phyloP scores from a whole-genome alignment of 2,329 filamentous ascomycete species.

The Dothistroma septosporum region DNA sequence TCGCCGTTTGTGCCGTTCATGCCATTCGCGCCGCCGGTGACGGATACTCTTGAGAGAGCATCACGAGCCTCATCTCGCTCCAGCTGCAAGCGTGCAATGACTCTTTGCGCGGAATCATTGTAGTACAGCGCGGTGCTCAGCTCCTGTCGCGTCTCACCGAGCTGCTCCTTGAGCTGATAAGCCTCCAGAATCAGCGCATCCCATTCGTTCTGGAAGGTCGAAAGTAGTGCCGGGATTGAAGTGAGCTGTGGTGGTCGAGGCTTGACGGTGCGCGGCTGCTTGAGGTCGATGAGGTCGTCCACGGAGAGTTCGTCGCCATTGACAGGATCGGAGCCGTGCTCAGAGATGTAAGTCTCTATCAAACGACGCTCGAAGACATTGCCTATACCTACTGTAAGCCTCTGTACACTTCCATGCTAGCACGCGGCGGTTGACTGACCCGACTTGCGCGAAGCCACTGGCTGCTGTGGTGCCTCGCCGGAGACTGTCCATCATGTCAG shows the following conservation, averaged over 20 bases:
- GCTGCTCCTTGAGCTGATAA: constrained; percentile 83
- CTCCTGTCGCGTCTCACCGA: constrained; percentile 87
- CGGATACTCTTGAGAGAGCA: constrained; percentile 78
- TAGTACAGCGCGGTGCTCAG: constrained; percentile 92
- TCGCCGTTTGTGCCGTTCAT: constrained; percentile 58
- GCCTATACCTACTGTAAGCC: constrained; percentile 51
- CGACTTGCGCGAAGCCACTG: constrained; percentile 91
- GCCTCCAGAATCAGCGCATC: constrained; percentile 88
- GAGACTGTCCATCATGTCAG: constrained; percentile 62
- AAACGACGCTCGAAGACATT: constrained; percentile 91
- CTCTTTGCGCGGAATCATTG: constrained; percentile 91
- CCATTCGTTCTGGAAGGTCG: constrained; percentile 98
- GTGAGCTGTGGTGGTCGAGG: constrained; percentile 90
- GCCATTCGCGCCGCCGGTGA: constrained; percentile 50
- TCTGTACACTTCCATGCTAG: constrained; percentile 22
- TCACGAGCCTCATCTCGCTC: constrained; percentile 91
- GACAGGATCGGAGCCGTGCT: constrained; percentile 88
- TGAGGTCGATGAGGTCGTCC: constrained; percentile 84
- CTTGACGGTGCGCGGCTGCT: constrained; percentile 75
- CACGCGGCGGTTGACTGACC: constrained; percentile 53
- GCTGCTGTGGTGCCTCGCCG: constrained; percentile 90
- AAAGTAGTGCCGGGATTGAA: constrained; percentile 89
- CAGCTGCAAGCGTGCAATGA: constrained; percentile 84
- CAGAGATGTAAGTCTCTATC: constrained; percentile 89
- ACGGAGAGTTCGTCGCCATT: constrained; percentile 77